A percentile compares a stretch with the other conserved stretches of the same genome.
These are phyloP conservation scores for Strobilomyces confusus DNA, from an alignment of 768 basidiomycete species.

Conservation along the genomic window DNA sequence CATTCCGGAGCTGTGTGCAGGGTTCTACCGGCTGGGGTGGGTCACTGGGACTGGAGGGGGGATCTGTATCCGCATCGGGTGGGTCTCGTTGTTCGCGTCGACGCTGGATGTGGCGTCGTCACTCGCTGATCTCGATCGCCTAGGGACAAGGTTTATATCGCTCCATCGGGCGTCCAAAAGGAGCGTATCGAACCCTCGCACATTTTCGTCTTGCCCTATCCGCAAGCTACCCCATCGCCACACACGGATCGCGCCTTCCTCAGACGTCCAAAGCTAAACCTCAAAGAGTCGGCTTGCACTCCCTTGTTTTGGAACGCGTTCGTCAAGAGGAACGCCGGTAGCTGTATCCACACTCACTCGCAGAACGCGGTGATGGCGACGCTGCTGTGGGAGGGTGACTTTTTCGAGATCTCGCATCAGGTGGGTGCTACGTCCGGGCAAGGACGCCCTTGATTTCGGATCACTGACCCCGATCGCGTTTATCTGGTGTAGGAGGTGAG, in stretches of 20 bases:
- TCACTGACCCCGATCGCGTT: not conserved
- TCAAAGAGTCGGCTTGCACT: conserved; percentile 87
- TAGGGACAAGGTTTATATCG: conserved; percentile 79
- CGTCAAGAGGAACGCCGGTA: conserved; percentile 70
- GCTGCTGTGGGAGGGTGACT: conserved; percentile 63
- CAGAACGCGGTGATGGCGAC: conserved; percentile 91
- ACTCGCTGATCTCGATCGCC: not conserved
- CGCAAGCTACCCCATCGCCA: conserved; percentile 48
- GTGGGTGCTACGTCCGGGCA: conserved; percentile 30
- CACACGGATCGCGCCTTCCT: conserved; percentile 73
- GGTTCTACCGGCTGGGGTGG: conserved; percentile 88
- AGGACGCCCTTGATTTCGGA: not conserved
- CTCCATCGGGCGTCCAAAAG: conserved; percentile 89
- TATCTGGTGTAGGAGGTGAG: conserved; percentile 38
- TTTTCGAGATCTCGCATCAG: conserved; percentile 82
- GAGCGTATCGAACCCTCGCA: conserved; percentile 80
- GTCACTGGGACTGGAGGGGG: conserved; percentile 88
- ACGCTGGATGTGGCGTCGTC: not conserved
- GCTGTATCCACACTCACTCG: conserved; percentile 89
- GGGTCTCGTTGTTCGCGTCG: too few relatives aligned
- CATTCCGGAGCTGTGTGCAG: conserved; percentile 79
- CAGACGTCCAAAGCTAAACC: conserved; percentile 60
- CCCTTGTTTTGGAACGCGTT: conserved; percentile 94
- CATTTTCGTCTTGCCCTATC: conserved; percentile 84
- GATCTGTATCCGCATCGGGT: conserved; percentile 72